phyloP scores from a whole-genome alignment of 192 early-diverging fungal species.

The Podila minutissima region DNA sequence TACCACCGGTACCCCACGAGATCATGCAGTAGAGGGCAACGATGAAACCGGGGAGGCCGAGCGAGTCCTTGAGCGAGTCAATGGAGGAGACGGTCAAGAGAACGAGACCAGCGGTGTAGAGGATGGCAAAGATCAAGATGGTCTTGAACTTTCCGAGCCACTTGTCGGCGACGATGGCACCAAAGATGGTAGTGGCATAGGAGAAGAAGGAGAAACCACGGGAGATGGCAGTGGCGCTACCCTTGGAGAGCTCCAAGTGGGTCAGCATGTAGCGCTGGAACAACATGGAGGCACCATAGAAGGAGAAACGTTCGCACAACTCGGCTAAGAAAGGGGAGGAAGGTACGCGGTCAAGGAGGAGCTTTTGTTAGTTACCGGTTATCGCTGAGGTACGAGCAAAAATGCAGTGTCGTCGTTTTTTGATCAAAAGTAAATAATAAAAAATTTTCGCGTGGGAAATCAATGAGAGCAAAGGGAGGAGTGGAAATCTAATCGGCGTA shows the following conservation, averaged over 20 bases:
- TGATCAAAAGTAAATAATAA: too few species aligned
- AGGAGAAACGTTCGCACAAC: conserved; percentile 71
- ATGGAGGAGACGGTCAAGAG: conserved; percentile 65
- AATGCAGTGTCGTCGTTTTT: too few species aligned
- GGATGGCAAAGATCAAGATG: conserved; percentile 63
- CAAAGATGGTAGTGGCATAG: conserved; percentile 70
- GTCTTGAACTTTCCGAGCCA: conserved; percentile 75
- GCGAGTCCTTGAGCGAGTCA: conserved; percentile 56
- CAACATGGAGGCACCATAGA: conserved; percentile 67
- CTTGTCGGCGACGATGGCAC: conserved; percentile 68
- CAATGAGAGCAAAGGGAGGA: too few species aligned
- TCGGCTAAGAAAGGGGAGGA: conserved; percentile 60
- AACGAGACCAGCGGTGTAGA: conserved; percentile 66
- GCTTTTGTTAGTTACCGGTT: too few species aligned
- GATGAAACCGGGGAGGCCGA: conserved; percentile 64
- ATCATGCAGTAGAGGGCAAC: conserved; percentile 66
- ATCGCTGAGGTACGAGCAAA: too few species aligned
- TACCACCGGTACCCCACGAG: conserved; percentile 70
- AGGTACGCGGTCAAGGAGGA: neutral
- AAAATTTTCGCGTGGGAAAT: too few species aligned
- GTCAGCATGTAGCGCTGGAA: conserved; percentile 73
- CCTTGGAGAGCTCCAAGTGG: conserved; percentile 51
- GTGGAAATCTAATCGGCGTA: too few species aligned
- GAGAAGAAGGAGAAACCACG: conserved; percentile 75
- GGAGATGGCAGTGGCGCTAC: conserved; percentile 63